Conservation (phyloP, 2,329 filamentous ascomycete species). For the Ascocoryne sarcoides region DNA sequence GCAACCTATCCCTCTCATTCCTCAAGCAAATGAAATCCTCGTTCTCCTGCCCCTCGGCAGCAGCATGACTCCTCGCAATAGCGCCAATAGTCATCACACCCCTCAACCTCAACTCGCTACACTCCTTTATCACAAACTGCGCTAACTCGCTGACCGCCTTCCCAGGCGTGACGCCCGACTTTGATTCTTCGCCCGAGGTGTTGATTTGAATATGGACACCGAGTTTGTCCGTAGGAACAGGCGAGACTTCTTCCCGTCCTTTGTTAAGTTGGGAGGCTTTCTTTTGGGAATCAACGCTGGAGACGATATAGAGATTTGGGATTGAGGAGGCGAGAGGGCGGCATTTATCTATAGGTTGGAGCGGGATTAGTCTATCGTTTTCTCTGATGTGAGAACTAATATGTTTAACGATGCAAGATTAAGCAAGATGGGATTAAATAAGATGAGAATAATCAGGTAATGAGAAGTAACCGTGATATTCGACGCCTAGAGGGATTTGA, state of each 20-base stretch:
- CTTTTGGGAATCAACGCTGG: constrained; percentile 78
- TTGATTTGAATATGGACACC: constrained; percentile 86
- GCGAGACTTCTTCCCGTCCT: constrained; percentile 50
- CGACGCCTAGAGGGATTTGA: too few relatives aligned
- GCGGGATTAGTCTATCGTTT: background rate
- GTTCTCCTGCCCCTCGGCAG: constrained; percentile 71
- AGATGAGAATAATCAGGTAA: too few relatives aligned
- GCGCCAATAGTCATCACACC: constrained; percentile 97
- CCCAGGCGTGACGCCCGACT: constrained; percentile 70
- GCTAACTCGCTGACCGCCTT: constrained; percentile 56
- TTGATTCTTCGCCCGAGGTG: constrained; percentile 78
- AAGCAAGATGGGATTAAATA: too few relatives aligned
- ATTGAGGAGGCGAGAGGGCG: constrained; percentile 73
- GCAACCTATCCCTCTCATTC: constrained; percentile 63
- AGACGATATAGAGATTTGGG: constrained; percentile 84
- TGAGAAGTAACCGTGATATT: too few relatives aligned
- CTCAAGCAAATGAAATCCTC: constrained; percentile 72
- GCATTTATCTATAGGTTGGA: constrained; percentile 63
- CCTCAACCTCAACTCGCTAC: constrained; percentile 63
- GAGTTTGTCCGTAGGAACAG: constrained; percentile 29
- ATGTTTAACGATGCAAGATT: too few relatives aligned
- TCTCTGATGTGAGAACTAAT: background rate
- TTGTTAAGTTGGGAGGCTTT: constrained; percentile 79
- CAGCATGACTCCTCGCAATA: constrained; percentile 73
- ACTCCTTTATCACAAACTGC: constrained; percentile 58